These are phyloP conservation scores for Calendula officinalis DNA, from an alignment of 129 eudicot genomes.

Conservation along the genomic window DNA sequence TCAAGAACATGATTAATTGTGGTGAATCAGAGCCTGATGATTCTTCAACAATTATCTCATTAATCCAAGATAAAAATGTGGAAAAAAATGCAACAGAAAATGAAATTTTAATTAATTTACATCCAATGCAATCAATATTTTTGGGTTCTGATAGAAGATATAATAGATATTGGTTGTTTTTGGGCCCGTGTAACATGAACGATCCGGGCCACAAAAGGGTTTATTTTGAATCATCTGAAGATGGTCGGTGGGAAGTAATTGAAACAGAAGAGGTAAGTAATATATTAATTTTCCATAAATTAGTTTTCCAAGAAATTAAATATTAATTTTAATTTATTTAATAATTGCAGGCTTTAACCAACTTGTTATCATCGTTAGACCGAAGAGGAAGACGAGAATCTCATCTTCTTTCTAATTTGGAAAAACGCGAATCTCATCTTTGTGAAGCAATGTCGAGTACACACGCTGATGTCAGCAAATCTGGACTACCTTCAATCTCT, in stretches of 20 bases:
- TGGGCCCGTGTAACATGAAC: slow-evolving; percentile 75
- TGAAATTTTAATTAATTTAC: slow-evolving; percentile 46
- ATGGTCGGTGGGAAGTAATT: slow-evolving; percentile 93
- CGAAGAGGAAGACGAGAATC: slow-evolving; percentile 76
- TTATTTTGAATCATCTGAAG: slow-evolving; percentile 95
- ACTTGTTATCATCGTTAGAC: slow-evolving; percentile 63
- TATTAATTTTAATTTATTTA: slow-evolving; percentile 2
- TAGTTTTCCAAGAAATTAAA: background rate
- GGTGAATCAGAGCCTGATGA: slow-evolving; percentile 53
- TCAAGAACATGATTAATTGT: background rate
- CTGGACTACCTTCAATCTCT: slow-evolving; percentile 39
- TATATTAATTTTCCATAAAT: background rate
- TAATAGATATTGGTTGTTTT: slow-evolving; percentile 89
- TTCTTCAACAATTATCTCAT: slow-evolving; percentile 49
- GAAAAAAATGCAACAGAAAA: slow-evolving; percentile 25
- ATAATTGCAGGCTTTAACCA: slow-evolving; percentile 58
- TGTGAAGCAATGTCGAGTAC: slow-evolving; percentile 54
- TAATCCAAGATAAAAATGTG: slow-evolving; percentile 13
- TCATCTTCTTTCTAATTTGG: slow-evolving; percentile 58
- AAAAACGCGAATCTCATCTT: slow-evolving; percentile 43
- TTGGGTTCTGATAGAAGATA: slow-evolving; percentile 94
- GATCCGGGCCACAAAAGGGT: slow-evolving; percentile 91
- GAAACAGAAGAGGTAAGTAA: slow-evolving; percentile 71
- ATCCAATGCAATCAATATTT: slow-evolving; percentile 87
- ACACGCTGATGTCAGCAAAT: slow-evolving; percentile 29